Percentiles rank a stretch among this genome's conserved stretches.
Evolutionary conservation across 2,329 filamentous ascomycete genomes (phyloP).

Genomic region (Davidsoniella eucalypti): DNA sequence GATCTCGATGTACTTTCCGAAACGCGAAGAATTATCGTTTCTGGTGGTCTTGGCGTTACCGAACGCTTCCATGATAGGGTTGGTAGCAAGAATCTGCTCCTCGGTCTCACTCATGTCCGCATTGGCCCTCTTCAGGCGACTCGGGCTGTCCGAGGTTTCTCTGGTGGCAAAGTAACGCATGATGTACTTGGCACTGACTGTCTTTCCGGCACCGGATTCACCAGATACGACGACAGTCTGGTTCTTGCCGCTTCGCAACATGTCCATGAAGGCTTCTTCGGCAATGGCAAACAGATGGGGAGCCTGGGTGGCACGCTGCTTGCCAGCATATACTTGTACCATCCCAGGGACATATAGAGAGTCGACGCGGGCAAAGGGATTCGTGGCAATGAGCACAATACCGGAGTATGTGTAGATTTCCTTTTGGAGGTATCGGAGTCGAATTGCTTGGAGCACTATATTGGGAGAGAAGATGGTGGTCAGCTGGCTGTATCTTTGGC

Average conservation of each 20-base stretch:
- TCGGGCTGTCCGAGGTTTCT: conserved; percentile 79
- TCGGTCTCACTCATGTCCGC: conserved; percentile 92
- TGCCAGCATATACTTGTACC: conserved; percentile 98
- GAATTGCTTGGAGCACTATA: conserved; percentile 88
- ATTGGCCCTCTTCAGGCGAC: conserved; percentile 55
- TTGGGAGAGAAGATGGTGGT: background rate
- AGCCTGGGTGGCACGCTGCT: conserved; percentile 88
- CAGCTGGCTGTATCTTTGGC: background rate
- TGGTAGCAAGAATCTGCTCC: conserved; percentile 94
- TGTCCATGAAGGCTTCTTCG: conserved; percentile 98
- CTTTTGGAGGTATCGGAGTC: conserved; percentile 90
- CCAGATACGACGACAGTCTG: conserved; percentile 99
- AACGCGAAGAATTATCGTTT: conserved; percentile 97
- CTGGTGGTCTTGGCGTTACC: conserved; percentile 99
- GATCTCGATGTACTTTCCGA: conserved; percentile 99
- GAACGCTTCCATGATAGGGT: conserved; percentile 99
- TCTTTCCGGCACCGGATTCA: conserved; percentile 97
- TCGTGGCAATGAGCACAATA: conserved; percentile 95
- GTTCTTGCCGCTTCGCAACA: conserved; percentile 89
- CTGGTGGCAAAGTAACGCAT: conserved; percentile 99
- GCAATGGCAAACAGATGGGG: conserved; percentile 98
- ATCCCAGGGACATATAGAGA: conserved; percentile 97
- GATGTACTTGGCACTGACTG: conserved; percentile 98
- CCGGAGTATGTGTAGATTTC: conserved; percentile 99
- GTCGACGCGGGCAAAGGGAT: conserved; percentile 93